Conservation (phyloP, 2,329 filamentous ascomycete species). For the Thielaviopsis euricoi region DNA sequence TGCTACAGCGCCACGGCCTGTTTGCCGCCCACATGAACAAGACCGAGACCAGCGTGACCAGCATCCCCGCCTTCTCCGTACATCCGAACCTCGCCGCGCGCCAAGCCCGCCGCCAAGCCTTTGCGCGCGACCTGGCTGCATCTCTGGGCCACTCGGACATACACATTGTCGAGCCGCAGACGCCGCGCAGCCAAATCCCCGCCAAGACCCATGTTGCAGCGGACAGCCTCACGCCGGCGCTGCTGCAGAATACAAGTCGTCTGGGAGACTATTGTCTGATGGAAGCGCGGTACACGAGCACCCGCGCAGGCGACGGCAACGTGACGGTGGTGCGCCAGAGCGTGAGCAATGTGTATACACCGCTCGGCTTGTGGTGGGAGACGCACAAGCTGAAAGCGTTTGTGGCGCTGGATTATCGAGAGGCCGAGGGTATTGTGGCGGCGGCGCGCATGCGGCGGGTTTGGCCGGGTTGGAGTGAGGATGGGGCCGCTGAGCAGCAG, state of each 20-base stretch:
- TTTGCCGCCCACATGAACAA: not conserved
- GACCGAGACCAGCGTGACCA: not conserved
- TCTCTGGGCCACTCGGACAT: not conserved
- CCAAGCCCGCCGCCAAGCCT: not conserved
- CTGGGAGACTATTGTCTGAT: not conserved
- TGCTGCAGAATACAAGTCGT: not conserved
- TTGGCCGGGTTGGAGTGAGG: not conserved
- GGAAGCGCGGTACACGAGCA: not conserved
- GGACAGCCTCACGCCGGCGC: too few species aligned
- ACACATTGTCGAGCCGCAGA: not conserved
- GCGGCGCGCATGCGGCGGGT: not conserved
- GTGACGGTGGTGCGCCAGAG: not conserved
- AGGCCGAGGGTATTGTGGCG: not conserved
- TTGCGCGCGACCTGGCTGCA: not conserved
- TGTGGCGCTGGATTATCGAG: not conserved
- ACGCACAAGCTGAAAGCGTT: conserved; percentile 4
- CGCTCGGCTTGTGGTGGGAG: conserved; percentile 7
- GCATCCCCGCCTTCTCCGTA: not conserved
- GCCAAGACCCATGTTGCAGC: too few species aligned
- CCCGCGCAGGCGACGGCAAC: not conserved
- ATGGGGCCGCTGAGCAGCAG: too few species aligned
- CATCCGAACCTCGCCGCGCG: not conserved
- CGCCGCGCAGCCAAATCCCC: too few species aligned
- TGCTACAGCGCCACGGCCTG: not conserved
- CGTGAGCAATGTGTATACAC: not conserved